These are phyloP conservation scores for Sonneratia alba DNA, from an alignment of 345 rosid species.

Conservation along the genomic window DNA sequence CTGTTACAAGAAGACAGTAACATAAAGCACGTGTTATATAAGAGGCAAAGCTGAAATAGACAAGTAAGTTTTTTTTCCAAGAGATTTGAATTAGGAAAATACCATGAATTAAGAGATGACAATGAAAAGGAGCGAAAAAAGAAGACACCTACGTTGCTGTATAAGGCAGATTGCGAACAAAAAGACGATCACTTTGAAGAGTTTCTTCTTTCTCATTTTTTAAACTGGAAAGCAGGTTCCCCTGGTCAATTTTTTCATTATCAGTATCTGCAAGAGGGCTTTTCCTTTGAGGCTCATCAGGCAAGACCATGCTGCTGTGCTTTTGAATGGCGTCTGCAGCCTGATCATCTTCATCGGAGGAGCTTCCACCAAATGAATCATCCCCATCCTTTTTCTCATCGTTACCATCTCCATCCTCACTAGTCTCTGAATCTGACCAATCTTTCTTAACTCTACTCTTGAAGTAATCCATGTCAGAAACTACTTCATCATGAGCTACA, in stretches of 20 bases:
- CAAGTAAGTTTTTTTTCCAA: background rate
- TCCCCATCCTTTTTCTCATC: slow-evolving; percentile 13
- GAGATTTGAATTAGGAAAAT: background rate
- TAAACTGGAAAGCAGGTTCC: slow-evolving; percentile 18
- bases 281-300: slow-evolving; percentile 23
- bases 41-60: slow-evolving; percentile 1
- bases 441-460: slow-evolving; percentile 76
- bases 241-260: slow-evolving; percentile 28
- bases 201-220: slow-evolving; percentile 31
- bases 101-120: background rate
- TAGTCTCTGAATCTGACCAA: slow-evolving; percentile 65
- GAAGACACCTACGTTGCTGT: slow-evolving; percentile 43
- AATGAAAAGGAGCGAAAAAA: background rate
- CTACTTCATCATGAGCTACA: slow-evolving; percentile 32
- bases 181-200: slow-evolving; percentile 57
- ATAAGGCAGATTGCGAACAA: slow-evolving; percentile 78
- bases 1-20: slow-evolving; percentile 27
- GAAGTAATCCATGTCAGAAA: slow-evolving; percentile 82
- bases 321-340: slow-evolving; percentile 9
- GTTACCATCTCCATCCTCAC: slow-evolving; percentile 20
- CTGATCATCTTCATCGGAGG: slow-evolving; percentile 15
- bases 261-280: slow-evolving; percentile 22
- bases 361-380: slow-evolving; percentile 13
- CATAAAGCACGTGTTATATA: slow-evolving; percentile 1
- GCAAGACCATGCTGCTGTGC: slow-evolving; percentile 9